phyloP scores from a whole-genome alignment of 2,329 filamentous ascomycete genomes.

The Fusarium drepaniforme region DNA sequence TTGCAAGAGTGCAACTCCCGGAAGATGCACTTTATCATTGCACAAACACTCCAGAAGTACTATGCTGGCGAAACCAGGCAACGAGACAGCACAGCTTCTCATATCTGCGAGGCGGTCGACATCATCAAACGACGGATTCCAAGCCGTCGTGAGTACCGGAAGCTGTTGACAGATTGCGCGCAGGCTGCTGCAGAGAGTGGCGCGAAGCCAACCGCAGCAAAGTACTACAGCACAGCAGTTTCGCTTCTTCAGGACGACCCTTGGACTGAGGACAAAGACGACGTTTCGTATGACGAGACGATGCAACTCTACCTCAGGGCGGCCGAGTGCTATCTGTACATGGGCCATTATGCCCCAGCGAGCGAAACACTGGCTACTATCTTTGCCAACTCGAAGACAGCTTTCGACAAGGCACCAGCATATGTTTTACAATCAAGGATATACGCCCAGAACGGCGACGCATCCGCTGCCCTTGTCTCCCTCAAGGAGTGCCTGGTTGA shows the following conservation, averaged over 20 bases:
- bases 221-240: conserved; percentile 84
- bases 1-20: conserved; percentile 76
- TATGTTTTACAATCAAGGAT: conserved; percentile 88
- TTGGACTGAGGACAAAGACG: conserved; percentile 77
- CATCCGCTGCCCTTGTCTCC: conserved; percentile 74
- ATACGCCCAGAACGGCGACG: conserved; percentile 79
- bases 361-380: conserved; percentile 76
- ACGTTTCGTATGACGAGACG: conserved; percentile 89
- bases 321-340: conserved; percentile 86
- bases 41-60: conserved; percentile 83
- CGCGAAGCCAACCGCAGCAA: conserved; percentile 83
- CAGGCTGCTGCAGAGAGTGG: conserved; percentile 84
- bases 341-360: conserved; percentile 77
- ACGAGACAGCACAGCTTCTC: conserved; percentile 80
- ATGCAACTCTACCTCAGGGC: conserved; percentile 82
- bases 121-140: conserved; percentile 77
- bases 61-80: conserved; percentile 70
- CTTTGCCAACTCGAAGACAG: conserved; percentile 75
- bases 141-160: conserved; percentile 75
- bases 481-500: conserved; percentile 79
- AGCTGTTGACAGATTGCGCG: conserved; percentile 83
- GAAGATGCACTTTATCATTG: conserved; percentile 93
- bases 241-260: conserved; percentile 82
- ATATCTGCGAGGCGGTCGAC: conserved; percentile 82
- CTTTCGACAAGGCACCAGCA: conserved; percentile 85